Base-by-base conservation (phyloP, 805 yeast genomes). In the Millerozyma miso region DNA sequence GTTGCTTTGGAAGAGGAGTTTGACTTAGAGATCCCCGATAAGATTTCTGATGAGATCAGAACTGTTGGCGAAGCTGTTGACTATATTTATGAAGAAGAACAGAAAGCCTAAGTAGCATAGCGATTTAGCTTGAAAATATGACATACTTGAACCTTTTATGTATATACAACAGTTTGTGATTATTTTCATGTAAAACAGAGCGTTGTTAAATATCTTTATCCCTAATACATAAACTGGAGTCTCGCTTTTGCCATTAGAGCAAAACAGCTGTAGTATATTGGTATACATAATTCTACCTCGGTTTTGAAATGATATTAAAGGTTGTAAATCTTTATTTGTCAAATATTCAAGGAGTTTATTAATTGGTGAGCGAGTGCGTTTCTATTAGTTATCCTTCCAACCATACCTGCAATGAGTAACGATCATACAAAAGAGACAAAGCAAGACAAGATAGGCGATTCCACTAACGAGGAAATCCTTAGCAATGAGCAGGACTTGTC, bases 1-100 rank as follows among this genome's bases (percentile, higher is more conserved):
- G 96, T 93, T 66, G 96, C 96, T 44, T 83, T 91, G 59, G 99
- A 91, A 74, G 97, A 90, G 75, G 76, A 83, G 62, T 81, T 81
- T 54, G 88, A 87, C 57, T 78, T 88, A 60, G 86, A 84, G 63
- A 80, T 87, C 60, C 88, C 95, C 31, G 96, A 88, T 71, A 83
- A 85, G 63, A 87, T 88, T 55, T 93, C 97, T 42, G 97, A 91
- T 63, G 90, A 85, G 62, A 83, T 93, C 66, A 88, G 85, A 73
- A 87, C 95, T 43, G 93, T 93, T 51, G 89, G 88, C 54, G 96
- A 90, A 72, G 95, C 97, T 47, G 79, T 90, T 50, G 88, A 89
- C 58, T 88, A 88, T 71, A 86, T 91, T 54, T 74, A 78, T 49
- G 77, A 82, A 54, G 85, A 85, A 66, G 76, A 70, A 60, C 69